phyloP scores from a whole-genome alignment of 768 basidiomycete species.

The Naganishia friedmannii region DNA sequence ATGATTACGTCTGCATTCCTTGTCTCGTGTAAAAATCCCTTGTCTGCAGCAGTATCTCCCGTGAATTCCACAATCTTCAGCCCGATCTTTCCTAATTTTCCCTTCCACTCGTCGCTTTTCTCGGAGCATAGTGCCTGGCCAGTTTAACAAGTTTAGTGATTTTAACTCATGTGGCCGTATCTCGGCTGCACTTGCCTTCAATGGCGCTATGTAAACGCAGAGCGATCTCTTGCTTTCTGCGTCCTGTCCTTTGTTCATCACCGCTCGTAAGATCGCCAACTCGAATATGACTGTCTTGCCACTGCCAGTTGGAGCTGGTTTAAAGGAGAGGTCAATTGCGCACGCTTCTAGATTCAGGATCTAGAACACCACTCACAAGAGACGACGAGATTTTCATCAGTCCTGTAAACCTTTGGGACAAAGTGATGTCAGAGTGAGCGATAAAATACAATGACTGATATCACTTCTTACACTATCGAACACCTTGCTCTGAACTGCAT shows the following conservation, averaged over 20 bases:
- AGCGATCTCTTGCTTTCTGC: slow-evolving; percentile 59
- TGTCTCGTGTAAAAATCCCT: slow-evolving; percentile 69
- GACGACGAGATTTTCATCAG: slow-evolving; percentile 53
- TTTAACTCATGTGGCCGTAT: background rate
- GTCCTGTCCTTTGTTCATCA: slow-evolving; percentile 52
- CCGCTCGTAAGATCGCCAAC: slow-evolving; percentile 73
- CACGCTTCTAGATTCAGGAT: background rate
- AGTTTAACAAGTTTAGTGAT: background rate
- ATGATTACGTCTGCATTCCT: slow-evolving; percentile 75
- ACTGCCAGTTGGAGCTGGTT: slow-evolving; percentile 79
- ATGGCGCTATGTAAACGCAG: slow-evolving; percentile 83
- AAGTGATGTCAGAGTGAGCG: slow-evolving; percentile 41
- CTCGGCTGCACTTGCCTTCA: slow-evolving; percentile 61
- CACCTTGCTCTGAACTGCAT: slow-evolving; percentile 81
- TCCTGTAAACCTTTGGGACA: slow-evolving; percentile 43
- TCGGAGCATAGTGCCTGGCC: slow-evolving; percentile 81
- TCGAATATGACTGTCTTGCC: slow-evolving; percentile 97
- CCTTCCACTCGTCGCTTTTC: slow-evolving; percentile 74
- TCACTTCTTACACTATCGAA: slow-evolving; percentile 64
- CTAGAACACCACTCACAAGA: slow-evolving; percentile 35
- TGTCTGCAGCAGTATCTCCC: slow-evolving; percentile 74
- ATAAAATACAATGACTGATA: background rate
- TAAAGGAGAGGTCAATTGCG: background rate
- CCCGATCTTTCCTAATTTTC: slow-evolving; percentile 72
- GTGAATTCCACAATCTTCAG: slow-evolving; percentile 84